These are phyloP conservation scores for Cichorium intybus DNA, from an alignment of 140 eudicot species.

Conservation along the genomic window DNA sequence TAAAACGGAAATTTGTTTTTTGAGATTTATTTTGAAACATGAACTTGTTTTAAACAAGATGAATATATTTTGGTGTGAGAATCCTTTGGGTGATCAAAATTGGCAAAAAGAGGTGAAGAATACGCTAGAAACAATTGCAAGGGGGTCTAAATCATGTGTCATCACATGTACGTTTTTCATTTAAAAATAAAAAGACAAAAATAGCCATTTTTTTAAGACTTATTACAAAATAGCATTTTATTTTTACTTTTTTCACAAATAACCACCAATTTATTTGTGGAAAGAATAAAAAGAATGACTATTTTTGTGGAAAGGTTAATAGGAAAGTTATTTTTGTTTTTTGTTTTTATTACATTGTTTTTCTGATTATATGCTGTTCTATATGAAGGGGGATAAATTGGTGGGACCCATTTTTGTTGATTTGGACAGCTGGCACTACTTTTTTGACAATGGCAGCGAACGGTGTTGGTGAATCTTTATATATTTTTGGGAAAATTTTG, in stretches of 20 bases:
- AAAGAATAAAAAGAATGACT: too few species aligned
- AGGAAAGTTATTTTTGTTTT: background rate
- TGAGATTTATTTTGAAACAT: conserved; percentile 37
- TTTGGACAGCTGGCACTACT: conserved; percentile 19
- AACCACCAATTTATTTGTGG: too few species aligned
- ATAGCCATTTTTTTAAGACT: too few species aligned
- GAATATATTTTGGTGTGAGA: conserved; percentile 32
- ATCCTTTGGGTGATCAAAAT: conserved; percentile 25
- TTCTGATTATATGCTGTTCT: background rate
- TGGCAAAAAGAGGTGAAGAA: conserved; percentile 29
- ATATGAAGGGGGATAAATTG: background rate
- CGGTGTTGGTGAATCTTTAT: too few species aligned
- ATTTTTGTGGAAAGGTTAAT: too few species aligned
- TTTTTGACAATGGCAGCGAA: conserved; percentile 23
- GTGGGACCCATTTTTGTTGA: conserved; percentile 15
- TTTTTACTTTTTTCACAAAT: too few species aligned
- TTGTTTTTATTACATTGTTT: background rate
- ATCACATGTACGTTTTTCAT: conserved; percentile 23
- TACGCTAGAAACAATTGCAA: conserved; percentile 21
- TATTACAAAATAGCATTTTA: background rate
- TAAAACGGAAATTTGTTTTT: conserved; percentile 43
- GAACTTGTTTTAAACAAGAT: conserved; percentile 36
- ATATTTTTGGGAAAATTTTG: too few species aligned
- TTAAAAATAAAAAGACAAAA: background rate
- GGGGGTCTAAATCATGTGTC: conserved; percentile 35